Base-by-base conservation (phyloP, 2,329 filamentous ascomycete species). In the Didymella segeticola region DNA sequence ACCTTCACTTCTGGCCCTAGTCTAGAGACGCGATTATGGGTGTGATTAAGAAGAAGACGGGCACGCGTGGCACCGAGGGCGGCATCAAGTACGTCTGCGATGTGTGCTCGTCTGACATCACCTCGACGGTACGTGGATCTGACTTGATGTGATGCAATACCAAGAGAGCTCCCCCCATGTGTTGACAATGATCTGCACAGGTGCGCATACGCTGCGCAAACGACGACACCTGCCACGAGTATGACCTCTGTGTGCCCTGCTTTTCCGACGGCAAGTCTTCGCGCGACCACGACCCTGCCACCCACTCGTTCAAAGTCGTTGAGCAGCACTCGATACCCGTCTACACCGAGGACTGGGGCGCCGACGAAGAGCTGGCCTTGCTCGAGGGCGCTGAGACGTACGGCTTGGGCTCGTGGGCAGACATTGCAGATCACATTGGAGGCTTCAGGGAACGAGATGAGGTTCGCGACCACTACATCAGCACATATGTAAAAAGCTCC, bases 291-390 rank as follows among this genome's bases (percentile, higher is more conserved):
- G 88, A 96, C 62, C 93, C 95, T 7, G 83, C 87, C 5, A 90
- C 89, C 11, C 95, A 99, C 76, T 82, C 91, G 12, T 99, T 88
- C 74, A 89, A 91, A 59, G 95, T 99, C 27, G 97, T 99, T 62
- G 95, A 99, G 75, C 95, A 98, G 69, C 96, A 99, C 71, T 97
- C 93, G 0, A 96, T 99, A 43, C 95, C 95, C 1, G 98, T 99
- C 53, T 99, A 96, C 69, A 89, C 93, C 62, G 84, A 86, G 53
- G 93, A 96, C 70, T 99, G 95, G 95, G 95, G 95, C 46, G 95
- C 95, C 20, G 95, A 99, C 71, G 95, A 99, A 73, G 95, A 99
- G 75, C 78, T 98, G n/a, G 79, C 98, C 5, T 79, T 99, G 47
- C 78, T 99, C 0, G 95, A 99, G 77, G 95, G 95, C 19, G 92